A percentile compares a stretch with the other conserved stretches of the same genome.
Conservation (phyloP, 1,139 yeast genomes). For the Hyphopichia burtonii region DNA sequence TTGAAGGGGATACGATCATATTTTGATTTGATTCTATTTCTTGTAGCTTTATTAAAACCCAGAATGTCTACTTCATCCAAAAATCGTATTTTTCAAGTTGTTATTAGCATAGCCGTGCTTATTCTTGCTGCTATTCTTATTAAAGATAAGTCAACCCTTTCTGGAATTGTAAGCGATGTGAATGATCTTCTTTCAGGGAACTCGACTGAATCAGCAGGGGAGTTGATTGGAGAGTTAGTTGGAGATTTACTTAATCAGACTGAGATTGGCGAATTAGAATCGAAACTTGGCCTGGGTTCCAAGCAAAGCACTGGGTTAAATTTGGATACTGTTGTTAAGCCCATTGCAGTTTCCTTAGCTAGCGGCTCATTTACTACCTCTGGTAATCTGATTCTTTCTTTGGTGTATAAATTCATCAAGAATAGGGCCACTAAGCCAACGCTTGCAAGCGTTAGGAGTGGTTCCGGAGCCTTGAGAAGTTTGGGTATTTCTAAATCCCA, state of each 20-base stretch:
- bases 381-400: constrained; percentile 3
- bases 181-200: constrained; percentile 2
- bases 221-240: background rate
- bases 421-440: background rate
- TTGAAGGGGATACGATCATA: background rate
- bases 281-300: background rate
- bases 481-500: constrained; percentile 5
- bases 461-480: background rate
- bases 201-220: background rate
- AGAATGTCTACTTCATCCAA: background rate
- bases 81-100: constrained; percentile 1
- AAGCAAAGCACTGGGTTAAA: background rate
- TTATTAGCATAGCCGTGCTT: constrained; percentile 3
- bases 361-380: constrained; percentile 6
- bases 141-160: constrained; percentile 2
- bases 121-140: constrained; percentile 2
- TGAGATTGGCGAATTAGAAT: background rate
- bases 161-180: background rate
- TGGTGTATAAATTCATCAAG: background rate
- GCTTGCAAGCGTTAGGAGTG: background rate
- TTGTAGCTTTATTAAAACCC: no score
- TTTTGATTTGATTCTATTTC: background rate
- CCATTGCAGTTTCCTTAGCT: constrained; percentile 5
- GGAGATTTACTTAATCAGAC: constrained; percentile 1
- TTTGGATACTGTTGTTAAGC: background rate